Evolutionary conservation across 345 rosid genomes (phyloP).

Genomic region (Rhodomyrtus tomentosa): DNA sequence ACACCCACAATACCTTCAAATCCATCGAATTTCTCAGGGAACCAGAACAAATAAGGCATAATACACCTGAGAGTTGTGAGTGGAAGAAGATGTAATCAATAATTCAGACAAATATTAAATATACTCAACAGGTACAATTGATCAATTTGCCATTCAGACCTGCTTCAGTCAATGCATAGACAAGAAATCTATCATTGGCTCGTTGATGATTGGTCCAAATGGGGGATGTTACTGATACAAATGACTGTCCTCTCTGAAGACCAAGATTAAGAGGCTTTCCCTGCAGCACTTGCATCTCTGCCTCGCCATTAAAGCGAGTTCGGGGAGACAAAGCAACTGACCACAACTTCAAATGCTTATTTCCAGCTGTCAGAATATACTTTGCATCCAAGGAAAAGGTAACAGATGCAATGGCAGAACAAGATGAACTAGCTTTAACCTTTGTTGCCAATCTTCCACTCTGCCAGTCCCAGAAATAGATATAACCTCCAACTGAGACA

Average conservation of each 20-base stretch:
- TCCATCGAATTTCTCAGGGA: conserved; percentile 41
- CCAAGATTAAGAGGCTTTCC: conserved; percentile 54
- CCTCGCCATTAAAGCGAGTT: conserved; percentile 34
- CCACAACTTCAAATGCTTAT: conserved; percentile 73
- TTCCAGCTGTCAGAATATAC: conserved; percentile 64
- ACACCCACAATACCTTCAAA: conserved; percentile 34
- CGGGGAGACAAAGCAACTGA: conserved; percentile 41
- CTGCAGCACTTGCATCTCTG: conserved; percentile 20
- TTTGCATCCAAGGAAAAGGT: conserved; percentile 56
- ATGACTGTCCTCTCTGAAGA: conserved; percentile 50
- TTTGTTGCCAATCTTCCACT: conserved; percentile 42
- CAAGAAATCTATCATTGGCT: conserved; percentile 17
- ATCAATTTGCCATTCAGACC: conserved; percentile 23
- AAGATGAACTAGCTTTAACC: conserved; percentile 57
- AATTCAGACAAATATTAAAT: background rate
- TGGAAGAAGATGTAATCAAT: background rate
- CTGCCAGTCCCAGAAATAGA: conserved; percentile 78
- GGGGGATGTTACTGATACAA: conserved; percentile 49
- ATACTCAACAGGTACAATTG: conserved; percentile 1
- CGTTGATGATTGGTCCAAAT: conserved; percentile 11
- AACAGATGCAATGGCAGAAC: conserved; percentile 47
- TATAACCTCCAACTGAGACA: conserved; percentile 73
- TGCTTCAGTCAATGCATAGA: conserved; percentile 59
- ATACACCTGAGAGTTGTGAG: conserved; percentile 36
- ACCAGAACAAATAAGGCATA: conserved; percentile 40